Evolutionary conservation across 2,329 filamentous ascomycete species (phyloP), one percentile per base, ranked within the genome.

Genomic region (Colletotrichum sp.): DNA sequence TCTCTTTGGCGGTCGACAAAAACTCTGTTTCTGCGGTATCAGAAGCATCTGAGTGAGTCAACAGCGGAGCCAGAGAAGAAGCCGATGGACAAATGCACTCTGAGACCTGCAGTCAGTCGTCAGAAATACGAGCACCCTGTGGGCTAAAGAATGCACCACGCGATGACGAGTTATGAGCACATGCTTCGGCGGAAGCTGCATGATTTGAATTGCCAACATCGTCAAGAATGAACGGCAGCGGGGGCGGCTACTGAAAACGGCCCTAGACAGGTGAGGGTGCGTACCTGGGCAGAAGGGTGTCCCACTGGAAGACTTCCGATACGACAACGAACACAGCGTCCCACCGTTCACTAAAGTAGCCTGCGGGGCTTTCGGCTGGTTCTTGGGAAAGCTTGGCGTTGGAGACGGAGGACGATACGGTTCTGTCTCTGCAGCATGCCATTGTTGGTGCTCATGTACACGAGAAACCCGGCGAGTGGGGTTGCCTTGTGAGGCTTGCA

Each of bases 241-340:
- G 69, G 70, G 64, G 52, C 27, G 30, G 13, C 44, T 68, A 72
- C 57, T 44, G 73, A 68, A 72, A 68, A 44, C 64, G 44, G 73
- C 57, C 70, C 32, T 64, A 39, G 27, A 30, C 48, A 57, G 48
- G 44, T 22, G 39, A 63, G 30, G 34, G 63, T 55, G 36, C 25
- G 63, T 39, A 22, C 63, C 28, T 57, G 61, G 27, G 16, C 52
- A n/a, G 25, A 59, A 69, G 73, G 48, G 27, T 73, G 64, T 72
- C 70, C 60, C 15, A 27, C 64, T 67, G 73, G 69, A 75, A 75
- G 73, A 65, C 73, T 73, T 75, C 73, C 73, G 73, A 73, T 75
- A 75, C 73, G 73, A 52, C 65, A 25, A 30, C 59, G 48, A 48
- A 34, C 32, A 44, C 32, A 44, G 28, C 59, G 44, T 73, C 73